These are phyloP conservation scores for Solanum habrochaites DNA, from an alignment of 257 asterid genomes.

Conservation along the genomic window DNA sequence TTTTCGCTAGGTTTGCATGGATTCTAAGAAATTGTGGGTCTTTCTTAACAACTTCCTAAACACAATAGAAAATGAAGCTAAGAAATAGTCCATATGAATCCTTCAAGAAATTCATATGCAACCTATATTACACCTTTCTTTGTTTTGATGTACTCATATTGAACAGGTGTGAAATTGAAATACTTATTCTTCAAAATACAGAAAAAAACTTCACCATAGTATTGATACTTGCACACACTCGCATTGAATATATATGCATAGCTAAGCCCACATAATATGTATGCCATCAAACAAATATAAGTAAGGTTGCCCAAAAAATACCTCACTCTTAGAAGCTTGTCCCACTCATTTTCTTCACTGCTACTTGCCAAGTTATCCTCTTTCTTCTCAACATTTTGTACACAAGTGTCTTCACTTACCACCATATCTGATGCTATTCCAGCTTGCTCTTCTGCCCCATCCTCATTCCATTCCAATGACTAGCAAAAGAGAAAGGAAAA, in stretches of 20 bases:
- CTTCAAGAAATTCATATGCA: neutral
- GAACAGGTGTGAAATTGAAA: neutral
- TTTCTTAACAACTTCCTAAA: neutral
- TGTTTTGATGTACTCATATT: neutral
- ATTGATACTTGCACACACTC: neutral
- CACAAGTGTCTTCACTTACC: conserved; percentile 32
- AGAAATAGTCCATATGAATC: neutral
- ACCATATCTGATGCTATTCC: conserved; percentile 29
- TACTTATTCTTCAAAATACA: neutral
- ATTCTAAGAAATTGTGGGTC: neutral
- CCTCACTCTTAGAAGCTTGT: conserved; percentile 92
- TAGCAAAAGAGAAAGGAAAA: conserved; percentile 9
- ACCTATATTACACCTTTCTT: neutral
- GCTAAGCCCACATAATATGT: neutral
- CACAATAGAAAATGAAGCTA: neutral
- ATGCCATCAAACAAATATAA: neutral
- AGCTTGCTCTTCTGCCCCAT: conserved; percentile 61
- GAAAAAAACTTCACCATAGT: neutral
- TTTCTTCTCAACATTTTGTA: conserved; percentile 46
- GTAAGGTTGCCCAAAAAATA: conserved; percentile 3
- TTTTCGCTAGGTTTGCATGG: neutral
- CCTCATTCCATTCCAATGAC: conserved; percentile 91
- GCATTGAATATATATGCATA: neutral
- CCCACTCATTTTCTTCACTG: conserved; percentile 90
- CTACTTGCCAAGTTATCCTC: conserved; percentile 29